A percentile compares a stretch with the other conserved stretches of the same genome.
Evolutionary conservation across 768 basidiomycete genomes (phyloP).

Genomic region (Saitozyma podzolica): DNA sequence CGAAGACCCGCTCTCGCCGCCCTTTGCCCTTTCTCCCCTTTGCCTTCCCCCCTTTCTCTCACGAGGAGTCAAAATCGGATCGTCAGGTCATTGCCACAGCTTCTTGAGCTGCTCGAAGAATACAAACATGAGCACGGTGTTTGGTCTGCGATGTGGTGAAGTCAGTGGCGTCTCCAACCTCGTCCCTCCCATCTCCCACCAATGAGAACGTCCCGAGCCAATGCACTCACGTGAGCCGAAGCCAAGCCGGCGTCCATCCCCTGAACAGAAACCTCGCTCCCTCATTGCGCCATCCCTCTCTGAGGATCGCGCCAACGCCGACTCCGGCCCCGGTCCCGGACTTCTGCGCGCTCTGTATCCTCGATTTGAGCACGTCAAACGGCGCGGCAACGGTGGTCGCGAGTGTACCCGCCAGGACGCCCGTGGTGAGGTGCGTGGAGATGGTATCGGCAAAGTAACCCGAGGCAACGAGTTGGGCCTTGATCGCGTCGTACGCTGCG

Average conservation of each 20-base stretch:
- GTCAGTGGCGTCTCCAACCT: too few species aligned
- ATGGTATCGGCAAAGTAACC: not conserved
- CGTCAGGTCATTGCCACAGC: not conserved
- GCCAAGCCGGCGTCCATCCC: not conserved
- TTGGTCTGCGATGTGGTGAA: not conserved
- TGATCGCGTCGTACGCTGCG: not conserved
- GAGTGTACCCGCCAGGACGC: not conserved
- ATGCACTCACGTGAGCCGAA: not conserved
- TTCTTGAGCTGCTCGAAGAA: conserved; percentile 8
- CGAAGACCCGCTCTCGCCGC: too few species aligned
- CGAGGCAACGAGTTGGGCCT: not conserved
- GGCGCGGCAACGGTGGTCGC: not conserved
- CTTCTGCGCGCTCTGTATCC: not conserved
- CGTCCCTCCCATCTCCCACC: too few species aligned
- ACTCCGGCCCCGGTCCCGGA: not conserved
- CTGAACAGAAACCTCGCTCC: not conserved
- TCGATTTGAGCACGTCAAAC: not conserved
- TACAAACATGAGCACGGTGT: conserved; percentile 1
- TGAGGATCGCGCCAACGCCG: not conserved
- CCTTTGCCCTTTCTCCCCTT: too few species aligned
- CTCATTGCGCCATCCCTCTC: not conserved
- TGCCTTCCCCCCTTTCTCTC: too few species aligned
- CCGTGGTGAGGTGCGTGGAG: not conserved
- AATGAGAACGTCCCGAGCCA: too few species aligned
- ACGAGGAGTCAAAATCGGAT: not conserved